Evolutionary conservation across 306 rosid species (phyloP).

Genomic region (Vicia villosa): DNA sequence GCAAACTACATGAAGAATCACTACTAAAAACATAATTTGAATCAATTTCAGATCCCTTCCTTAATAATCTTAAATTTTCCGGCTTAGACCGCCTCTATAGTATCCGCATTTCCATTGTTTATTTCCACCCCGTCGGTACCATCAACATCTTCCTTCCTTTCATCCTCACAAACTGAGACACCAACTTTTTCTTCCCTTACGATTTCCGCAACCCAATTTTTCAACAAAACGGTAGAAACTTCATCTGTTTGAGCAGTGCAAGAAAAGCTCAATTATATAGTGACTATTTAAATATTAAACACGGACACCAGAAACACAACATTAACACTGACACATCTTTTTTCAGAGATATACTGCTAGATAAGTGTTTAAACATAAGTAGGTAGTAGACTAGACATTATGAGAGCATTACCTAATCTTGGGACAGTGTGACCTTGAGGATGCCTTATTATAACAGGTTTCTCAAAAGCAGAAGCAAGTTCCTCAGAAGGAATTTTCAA

Average conservation of each 20-base stretch:
- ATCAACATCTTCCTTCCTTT: constrained; percentile 30
- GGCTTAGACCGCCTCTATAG: constrained; percentile 34
- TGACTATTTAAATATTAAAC: no score
- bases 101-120: constrained; percentile 20
- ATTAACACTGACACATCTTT: no score
- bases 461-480: constrained; percentile 66
- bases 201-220: constrained; percentile 48
- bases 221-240: constrained; percentile 45
- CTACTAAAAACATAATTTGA: not conserved
- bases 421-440: constrained; percentile 94
- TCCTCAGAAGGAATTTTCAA: constrained; percentile 73
- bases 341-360: no score
- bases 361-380: not conserved
- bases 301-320: no score
- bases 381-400: not conserved
- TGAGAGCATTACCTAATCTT: constrained; percentile 57
- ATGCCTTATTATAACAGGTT: constrained; percentile 73
- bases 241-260: constrained; percentile 55
- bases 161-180: constrained; percentile 28
- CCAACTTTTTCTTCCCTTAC: constrained; percentile 1
- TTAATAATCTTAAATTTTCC: constrained; percentile 4
- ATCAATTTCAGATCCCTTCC: not conserved
- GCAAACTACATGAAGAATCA: constrained; percentile 2
- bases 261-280: constrained; percentile 24
- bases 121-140: constrained; percentile 27